Evolutionary conservation across 2,329 filamentous ascomycete species (phyloP).

Genomic region (Thelonectria olida): DNA sequence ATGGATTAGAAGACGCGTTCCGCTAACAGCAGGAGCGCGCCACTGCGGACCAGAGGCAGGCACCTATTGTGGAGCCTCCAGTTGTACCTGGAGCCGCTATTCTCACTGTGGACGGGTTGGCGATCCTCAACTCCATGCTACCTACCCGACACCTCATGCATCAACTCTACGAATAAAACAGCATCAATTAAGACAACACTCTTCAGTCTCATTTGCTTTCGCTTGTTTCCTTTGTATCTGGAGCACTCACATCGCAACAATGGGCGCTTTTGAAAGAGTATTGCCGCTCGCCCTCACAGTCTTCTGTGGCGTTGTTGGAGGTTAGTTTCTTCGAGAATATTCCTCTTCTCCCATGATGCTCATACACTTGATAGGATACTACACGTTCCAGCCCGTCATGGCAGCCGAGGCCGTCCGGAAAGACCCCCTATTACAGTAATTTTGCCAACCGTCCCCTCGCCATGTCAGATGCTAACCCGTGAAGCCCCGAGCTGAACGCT

Average conservation of each 20-base stretch:
- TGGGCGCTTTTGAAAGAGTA: constrained; percentile 47
- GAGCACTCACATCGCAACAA: constrained; percentile 20
- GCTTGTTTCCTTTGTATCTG: neutral
- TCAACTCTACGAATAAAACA: neutral
- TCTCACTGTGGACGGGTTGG: neutral
- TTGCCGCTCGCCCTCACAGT: constrained; percentile 47
- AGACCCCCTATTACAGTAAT: constrained; percentile 24
- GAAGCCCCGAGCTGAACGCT: constrained; percentile 22
- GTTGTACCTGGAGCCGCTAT: constrained; percentile 3
- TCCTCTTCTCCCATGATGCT: constrained; percentile 8
- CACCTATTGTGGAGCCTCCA: constrained; percentile 22
- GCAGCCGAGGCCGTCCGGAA: constrained; percentile 33
- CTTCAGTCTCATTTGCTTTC: neutral
- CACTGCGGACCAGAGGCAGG: constrained; percentile 1
- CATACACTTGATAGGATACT: constrained; percentile 43
- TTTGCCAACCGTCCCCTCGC: neutral
- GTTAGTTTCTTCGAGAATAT: constrained; percentile 34
- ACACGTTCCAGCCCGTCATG: constrained; percentile 50
- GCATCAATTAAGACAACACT: neutral
- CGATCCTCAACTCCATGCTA: constrained; percentile 2
- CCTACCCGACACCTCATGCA: neutral
- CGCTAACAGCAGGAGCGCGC: constrained; percentile 19
- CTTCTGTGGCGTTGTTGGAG: constrained; percentile 50
- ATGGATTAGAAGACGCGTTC: constrained; percentile 41
- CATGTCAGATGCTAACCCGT: neutral